A percentile compares a stretch with the other conserved stretches of the same genome.
These are phyloP conservation scores for Camellia granthamiana DNA, from an alignment of 148 eudicot genomes.

Conservation along the genomic window DNA sequence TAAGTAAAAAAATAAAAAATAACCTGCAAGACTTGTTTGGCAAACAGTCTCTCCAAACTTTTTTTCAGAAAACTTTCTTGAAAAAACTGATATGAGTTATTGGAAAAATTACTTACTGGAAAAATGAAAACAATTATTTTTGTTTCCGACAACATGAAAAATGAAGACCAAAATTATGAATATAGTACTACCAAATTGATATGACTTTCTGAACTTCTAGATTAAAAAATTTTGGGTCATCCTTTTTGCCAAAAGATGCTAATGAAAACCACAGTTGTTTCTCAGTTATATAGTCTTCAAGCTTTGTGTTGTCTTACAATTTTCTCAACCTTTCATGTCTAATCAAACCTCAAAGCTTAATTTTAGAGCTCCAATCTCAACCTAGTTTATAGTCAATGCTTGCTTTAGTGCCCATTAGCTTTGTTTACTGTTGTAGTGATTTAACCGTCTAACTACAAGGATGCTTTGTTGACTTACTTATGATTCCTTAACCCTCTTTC, in stretches of 20 bases:
- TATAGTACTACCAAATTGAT: not conserved
- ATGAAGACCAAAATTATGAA: too few relatives aligned
- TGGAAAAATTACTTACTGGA: too few relatives aligned
- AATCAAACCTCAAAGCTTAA: not conserved
- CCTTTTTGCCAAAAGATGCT: not conserved
- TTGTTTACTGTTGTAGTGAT: not conserved
- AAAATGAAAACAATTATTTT: too few relatives aligned
- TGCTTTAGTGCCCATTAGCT: too few relatives aligned
- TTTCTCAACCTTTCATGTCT: not conserved
- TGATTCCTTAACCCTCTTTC: conserved; percentile 7
- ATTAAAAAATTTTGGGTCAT: not conserved
- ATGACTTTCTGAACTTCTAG: not conserved
- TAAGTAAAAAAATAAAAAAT: too few relatives aligned
- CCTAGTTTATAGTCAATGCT: not conserved
- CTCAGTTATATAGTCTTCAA: not conserved
- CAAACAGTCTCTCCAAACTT: too few relatives aligned
- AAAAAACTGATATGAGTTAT: too few relatives aligned
- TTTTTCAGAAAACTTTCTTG: too few relatives aligned
- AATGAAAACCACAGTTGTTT: not conserved
- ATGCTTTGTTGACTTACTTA: conserved; percentile 16
- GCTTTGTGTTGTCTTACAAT: not conserved
- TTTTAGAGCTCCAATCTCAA: not conserved
- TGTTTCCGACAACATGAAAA: too few relatives aligned
- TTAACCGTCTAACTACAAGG: conserved; percentile 7
- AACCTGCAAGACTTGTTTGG: too few relatives aligned